A percentile compares a stretch with the other conserved stretches of the same genome.
phyloP scores from a whole-genome alignment of 225 moss, liverwort and hornwort species.

The Lunularia cruciata region DNA sequence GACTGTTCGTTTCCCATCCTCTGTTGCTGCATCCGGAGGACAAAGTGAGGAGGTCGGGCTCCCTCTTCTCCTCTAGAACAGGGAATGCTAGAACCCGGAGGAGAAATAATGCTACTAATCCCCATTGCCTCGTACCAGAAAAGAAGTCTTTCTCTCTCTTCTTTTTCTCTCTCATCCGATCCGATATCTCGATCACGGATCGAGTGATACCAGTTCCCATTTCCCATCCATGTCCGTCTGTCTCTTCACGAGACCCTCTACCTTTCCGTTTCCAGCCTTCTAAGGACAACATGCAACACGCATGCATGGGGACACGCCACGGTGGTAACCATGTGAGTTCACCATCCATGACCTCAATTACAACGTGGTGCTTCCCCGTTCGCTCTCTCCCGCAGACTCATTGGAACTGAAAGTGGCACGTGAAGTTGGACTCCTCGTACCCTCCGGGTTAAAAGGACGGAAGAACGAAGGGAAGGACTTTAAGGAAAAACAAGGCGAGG shows the following conservation, averaged over 20 bases:
- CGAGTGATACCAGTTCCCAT: too few relatives aligned
- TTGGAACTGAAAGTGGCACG: slow-evolving; percentile 3
- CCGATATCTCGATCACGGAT: too few relatives aligned
- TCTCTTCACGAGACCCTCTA: too few relatives aligned
- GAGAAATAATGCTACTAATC: background rate
- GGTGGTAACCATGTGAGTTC: slow-evolving; percentile 4
- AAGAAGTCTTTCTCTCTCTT: background rate
- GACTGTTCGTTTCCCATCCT: background rate
- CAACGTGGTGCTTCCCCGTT: background rate
- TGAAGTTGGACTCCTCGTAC: background rate
- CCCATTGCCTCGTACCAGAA: background rate
- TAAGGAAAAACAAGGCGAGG: background rate
- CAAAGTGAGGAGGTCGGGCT: background rate
- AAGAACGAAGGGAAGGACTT: background rate
- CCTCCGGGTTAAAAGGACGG: background rate
- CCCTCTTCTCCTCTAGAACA: too few relatives aligned
- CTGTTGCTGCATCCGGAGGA: background rate
- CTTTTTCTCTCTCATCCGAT: slow-evolving; percentile 12
- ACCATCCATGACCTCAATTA: background rate
- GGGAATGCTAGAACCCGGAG: too few relatives aligned
- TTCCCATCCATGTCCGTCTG: too few relatives aligned
- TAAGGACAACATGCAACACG: background rate
- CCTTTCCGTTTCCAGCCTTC: too few relatives aligned
- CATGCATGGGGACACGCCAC: background rate
- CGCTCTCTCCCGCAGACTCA: background rate